These are phyloP conservation scores for Pythium scleroteichum DNA, from an alignment of 352 stramenopile species.

Conservation along the genomic window DNA sequence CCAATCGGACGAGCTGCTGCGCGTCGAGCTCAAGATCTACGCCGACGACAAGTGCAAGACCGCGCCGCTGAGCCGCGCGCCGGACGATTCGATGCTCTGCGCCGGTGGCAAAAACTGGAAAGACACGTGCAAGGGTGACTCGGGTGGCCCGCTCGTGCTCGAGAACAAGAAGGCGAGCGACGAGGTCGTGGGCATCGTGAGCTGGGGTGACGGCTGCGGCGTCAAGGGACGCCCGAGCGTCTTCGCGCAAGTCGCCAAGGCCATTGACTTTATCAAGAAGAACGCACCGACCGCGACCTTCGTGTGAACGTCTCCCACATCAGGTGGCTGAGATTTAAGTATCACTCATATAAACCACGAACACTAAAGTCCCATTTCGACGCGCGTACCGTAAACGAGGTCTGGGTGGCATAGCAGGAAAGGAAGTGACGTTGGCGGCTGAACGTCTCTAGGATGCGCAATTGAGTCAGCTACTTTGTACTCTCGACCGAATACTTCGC, in stretches of 20 bases:
- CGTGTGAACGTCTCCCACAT: not conserved
- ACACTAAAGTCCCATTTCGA: no score
- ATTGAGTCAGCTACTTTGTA: no score
- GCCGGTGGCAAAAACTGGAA: slow-evolving; percentile 10
- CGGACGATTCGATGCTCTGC: slow-evolving; percentile 10
- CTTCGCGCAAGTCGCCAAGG: slow-evolving; percentile 17
- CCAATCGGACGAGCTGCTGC: slow-evolving; percentile 1
- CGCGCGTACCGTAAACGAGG: no score
- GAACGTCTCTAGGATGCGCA: no score
- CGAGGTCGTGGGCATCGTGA: slow-evolving; percentile 39
- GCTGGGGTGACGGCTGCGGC: slow-evolving; percentile 39
- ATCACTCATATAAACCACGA: no score
- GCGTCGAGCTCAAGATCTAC: slow-evolving; percentile 6
- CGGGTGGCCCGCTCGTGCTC: slow-evolving; percentile 16
- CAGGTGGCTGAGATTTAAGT: no score
- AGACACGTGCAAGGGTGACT: slow-evolving; percentile 27
- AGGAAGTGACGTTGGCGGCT: no score
- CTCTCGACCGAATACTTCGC: no score
- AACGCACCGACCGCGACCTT: not conserved
- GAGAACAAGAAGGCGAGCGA: slow-evolving; percentile 8
- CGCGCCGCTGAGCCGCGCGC: not conserved
- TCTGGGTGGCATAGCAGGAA: no score
- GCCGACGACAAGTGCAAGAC: slow-evolving; percentile 4
- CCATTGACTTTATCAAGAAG: slow-evolving; percentile 23
- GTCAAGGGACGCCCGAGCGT: slow-evolving; percentile 28